These are phyloP conservation scores for Serendipita vermifera DNA, from an alignment of 768 basidiomycete species.

Conservation along the genomic window DNA sequence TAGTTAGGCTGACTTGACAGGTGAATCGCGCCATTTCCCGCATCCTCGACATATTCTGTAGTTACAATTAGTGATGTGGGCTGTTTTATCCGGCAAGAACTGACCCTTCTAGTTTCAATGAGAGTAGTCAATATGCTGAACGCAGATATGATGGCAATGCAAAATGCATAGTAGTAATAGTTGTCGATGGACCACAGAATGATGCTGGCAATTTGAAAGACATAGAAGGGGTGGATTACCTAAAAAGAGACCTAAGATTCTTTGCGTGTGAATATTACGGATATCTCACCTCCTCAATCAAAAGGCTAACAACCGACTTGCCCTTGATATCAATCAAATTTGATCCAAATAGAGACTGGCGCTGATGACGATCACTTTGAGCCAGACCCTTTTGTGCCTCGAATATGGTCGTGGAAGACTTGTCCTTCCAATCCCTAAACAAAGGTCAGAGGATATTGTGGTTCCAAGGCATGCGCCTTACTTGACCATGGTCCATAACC, in stretches of 20 bases:
- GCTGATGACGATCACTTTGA: slow-evolving; percentile 42
- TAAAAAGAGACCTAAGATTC: too few species aligned
- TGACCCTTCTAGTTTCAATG: slow-evolving; percentile 80
- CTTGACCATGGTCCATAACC: slow-evolving; percentile 73
- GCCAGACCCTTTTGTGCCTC: slow-evolving; percentile 55
- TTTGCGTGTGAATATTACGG: not conserved
- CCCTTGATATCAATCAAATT: slow-evolving; percentile 87
- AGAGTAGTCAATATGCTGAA: slow-evolving; percentile 76
- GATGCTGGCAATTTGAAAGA: slow-evolving; percentile 95
- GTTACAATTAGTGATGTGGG: not conserved
- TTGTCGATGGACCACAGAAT: slow-evolving; percentile 88
- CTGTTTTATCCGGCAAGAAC: too few species aligned
- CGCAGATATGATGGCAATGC: slow-evolving; percentile 82
- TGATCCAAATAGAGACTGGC: slow-evolving; percentile 60
- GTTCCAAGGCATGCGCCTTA: slow-evolving; percentile 25
- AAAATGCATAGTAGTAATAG: slow-evolving; percentile 96
- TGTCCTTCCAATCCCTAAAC: slow-evolving; percentile 80
- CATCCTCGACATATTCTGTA: slow-evolving; percentile 82
- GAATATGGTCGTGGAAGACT: slow-evolving; percentile 48
- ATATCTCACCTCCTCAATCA: slow-evolving; percentile 74
- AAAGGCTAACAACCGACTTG: slow-evolving; percentile 61
- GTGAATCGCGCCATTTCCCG: slow-evolving; percentile 88
- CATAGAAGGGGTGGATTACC: slow-evolving; percentile 96
- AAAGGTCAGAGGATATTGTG: not conserved
- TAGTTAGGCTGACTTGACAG: slow-evolving; percentile 58